Evolutionary conservation across 176 grass and related monocot species (phyloP).

Genomic region (Carex littledalei): DNA sequence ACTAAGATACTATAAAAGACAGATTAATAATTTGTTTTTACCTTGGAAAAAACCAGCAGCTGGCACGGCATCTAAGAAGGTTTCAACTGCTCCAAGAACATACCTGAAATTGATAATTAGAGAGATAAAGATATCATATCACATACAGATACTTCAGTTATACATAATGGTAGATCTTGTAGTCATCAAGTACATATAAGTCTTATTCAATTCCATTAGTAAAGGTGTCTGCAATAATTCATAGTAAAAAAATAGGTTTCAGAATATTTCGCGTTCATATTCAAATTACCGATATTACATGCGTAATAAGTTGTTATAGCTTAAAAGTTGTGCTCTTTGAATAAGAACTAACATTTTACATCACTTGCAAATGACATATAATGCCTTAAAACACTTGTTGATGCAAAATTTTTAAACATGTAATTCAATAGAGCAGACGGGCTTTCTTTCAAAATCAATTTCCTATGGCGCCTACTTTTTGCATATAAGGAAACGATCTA

Average conservation of each 20-base stretch:
- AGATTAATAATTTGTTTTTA: constrained; percentile 20
- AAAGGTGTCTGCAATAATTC: not conserved
- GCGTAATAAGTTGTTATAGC: not conserved
- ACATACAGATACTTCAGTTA: not conserved
- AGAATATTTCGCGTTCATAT: not conserved
- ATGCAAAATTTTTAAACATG: not conserved
- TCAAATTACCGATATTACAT: not conserved
- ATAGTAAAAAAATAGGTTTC: not conserved
- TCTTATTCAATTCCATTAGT: not conserved
- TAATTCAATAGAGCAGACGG: not conserved
- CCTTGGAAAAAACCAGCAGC: constrained; percentile 90
- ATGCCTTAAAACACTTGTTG: not conserved
- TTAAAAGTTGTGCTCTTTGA: not conserved
- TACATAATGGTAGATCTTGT: not conserved
- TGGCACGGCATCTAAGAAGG: constrained; percentile 89
- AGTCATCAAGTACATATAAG: not conserved
- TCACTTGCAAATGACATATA: not conserved
- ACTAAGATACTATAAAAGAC: not conserved
- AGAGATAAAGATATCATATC: not conserved
- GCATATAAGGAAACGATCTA: not conserved
- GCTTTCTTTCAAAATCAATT: too few species aligned
- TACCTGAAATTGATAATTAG: constrained; percentile 61
- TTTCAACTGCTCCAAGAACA: constrained; percentile 98
- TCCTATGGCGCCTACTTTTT: not conserved
- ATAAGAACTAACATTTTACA: not conserved